phyloP scores from a whole-genome alignment of 2,329 filamentous ascomycete genomes.

The Hypoxylon sp. region DNA sequence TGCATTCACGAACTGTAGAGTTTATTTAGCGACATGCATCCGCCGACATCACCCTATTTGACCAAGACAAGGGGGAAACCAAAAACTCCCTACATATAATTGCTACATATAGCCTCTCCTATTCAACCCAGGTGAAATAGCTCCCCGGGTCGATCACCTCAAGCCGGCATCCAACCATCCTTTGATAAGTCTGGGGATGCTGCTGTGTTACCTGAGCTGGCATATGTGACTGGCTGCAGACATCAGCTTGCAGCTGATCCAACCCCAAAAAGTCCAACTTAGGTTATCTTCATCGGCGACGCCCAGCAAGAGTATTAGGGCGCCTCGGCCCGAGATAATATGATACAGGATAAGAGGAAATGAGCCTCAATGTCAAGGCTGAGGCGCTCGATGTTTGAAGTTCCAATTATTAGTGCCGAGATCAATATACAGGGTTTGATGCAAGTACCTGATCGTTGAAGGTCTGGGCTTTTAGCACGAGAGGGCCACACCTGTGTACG shows the following conservation, averaged over 20 bases:
- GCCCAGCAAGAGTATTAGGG: constrained; percentile 11
- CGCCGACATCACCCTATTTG: constrained; percentile 37
- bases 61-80: constrained; percentile 11
- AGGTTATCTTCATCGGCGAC: constrained; percentile 12
- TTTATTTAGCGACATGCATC: constrained; percentile 41
- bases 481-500: neutral
- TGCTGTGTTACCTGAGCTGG: constrained; percentile 39
- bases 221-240: constrained; percentile 32
- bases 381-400: neutral
- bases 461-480: neutral
- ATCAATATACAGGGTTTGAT: neutral
- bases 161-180: constrained; percentile 23
- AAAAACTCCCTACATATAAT: constrained; percentile 22
- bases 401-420: neutral
- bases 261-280: constrained; percentile 29
- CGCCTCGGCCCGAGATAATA: constrained; percentile 28
- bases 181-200: constrained; percentile 28
- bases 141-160: constrained; percentile 29
- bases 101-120: constrained; percentile 24
- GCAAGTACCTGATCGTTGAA: neutral
- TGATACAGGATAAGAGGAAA: constrained; percentile 4
- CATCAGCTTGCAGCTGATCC: constrained; percentile 34
- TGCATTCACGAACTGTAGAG: constrained; percentile 35
- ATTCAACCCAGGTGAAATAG: constrained; percentile 23
- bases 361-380: constrained; percentile 37